phyloP scores from a whole-genome alignment of 2,329 filamentous ascomycete species.

The Calonectria pteridis region DNA sequence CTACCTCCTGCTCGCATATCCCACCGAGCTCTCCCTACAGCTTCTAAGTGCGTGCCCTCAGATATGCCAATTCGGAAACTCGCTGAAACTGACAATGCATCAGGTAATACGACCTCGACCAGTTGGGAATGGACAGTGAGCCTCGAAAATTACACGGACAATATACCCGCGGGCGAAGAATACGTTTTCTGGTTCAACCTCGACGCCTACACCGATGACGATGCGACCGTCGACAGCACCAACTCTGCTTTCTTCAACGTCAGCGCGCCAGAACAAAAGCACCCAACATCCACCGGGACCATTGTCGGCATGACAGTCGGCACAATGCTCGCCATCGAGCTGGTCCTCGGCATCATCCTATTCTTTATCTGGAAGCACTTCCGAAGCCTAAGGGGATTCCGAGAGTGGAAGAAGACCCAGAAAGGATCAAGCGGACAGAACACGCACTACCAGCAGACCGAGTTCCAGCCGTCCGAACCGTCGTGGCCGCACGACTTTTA shows the following conservation, averaged over 20 bases:
- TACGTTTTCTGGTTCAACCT: constrained; percentile 3
- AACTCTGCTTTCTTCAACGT: background rate
- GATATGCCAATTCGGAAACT: background rate
- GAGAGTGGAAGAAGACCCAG: background rate
- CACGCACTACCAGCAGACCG: background rate
- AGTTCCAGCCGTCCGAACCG: background rate
- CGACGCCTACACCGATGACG: constrained; percentile 4
- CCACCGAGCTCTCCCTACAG: background rate
- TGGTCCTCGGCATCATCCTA: background rate
- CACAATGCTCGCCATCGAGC: background rate
- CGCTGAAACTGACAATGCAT: background rate
- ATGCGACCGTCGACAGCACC: background rate
- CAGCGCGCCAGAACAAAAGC: background rate
- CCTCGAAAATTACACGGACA: background rate
- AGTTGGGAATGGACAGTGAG: background rate
- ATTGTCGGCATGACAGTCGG: background rate
- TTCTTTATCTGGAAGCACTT: background rate
- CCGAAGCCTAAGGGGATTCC: background rate
- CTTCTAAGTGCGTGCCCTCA: background rate
- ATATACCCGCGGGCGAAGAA: background rate
- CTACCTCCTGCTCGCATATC: background rate
- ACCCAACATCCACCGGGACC: background rate
- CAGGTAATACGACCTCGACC: background rate
- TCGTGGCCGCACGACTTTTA: background rate
- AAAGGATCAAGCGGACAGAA: background rate